phyloP scores from a whole-genome alignment of 352 stramenopile genomes.

The Peronospora tabacina region DNA sequence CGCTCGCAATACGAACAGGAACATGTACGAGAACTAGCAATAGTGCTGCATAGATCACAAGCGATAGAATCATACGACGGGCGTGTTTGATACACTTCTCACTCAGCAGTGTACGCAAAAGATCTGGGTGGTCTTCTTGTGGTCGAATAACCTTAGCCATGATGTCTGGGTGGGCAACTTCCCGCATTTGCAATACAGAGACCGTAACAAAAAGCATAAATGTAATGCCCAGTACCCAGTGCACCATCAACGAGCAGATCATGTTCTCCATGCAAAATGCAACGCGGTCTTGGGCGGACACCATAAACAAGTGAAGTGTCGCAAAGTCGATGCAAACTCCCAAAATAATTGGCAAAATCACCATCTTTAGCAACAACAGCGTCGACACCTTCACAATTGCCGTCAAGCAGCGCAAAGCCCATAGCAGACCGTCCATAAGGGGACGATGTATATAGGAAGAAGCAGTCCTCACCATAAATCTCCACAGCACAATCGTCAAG shows the following conservation, averaged over 20 bases:
- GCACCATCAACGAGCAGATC: conserved; percentile 90
- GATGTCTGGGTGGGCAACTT: conserved; percentile 92
- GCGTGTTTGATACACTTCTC: conserved; percentile 90
- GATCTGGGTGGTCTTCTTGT: conserved; percentile 94
- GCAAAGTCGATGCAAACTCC: conserved; percentile 91
- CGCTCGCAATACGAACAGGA: conserved; percentile 58
- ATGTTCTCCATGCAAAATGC: conserved; percentile 79
- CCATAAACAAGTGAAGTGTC: conserved; percentile 86
- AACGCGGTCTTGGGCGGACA: conserved; percentile 66
- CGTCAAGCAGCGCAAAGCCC: conserved; percentile 70
- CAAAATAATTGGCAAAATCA: conserved; percentile 91
- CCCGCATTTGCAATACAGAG: conserved; percentile 90
- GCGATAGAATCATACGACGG: conserved; percentile 89
- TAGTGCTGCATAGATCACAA: conserved; percentile 88
- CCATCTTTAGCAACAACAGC: conserved; percentile 96
- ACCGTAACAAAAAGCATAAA: conserved; percentile 98
- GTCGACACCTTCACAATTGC: conserved; percentile 92
- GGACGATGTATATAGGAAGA: conserved; percentile 80
- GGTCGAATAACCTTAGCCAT: conserved; percentile 82
- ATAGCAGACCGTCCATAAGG: conserved; percentile 71
- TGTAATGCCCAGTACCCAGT: conserved; percentile 96
- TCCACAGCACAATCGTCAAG: conserved; percentile 78
- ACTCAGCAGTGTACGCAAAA: conserved; percentile 92
- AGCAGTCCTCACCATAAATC: conserved; percentile 75
- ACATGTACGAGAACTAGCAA: conserved; percentile 84